Evolutionary conservation across 1,284 basidiomycete species (phyloP).

Genomic region (Athelia sp.): DNA sequence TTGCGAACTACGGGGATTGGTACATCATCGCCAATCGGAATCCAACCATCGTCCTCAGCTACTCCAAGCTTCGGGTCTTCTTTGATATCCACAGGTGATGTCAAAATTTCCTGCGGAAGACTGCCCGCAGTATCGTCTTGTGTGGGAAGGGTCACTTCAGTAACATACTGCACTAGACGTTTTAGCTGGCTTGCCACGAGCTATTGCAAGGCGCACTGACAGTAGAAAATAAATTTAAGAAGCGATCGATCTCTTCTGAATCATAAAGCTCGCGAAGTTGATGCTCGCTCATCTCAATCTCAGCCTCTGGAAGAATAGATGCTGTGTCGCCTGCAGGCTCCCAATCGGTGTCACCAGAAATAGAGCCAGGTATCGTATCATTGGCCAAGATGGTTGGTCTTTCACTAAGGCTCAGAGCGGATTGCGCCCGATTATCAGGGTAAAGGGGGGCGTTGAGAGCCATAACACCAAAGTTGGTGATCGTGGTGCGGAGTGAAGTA

Average conservation of each 20-base stretch:
- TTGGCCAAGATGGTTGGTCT: too few relatives aligned
- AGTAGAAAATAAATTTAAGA: conserved; percentile 49
- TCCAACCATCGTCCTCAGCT: not conserved
- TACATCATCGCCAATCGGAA: not conserved
- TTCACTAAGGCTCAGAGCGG: too few relatives aligned
- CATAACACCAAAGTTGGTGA: not conserved
- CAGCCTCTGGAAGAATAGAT: conserved; percentile 3
- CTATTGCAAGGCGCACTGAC: conserved; percentile 31
- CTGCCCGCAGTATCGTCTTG: conserved; percentile 3
- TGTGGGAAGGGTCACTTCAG: conserved; percentile 42
- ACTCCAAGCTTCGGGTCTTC: not conserved
- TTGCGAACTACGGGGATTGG: conserved; percentile 1
- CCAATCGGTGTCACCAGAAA: conserved; percentile 8
- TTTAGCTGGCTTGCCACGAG: conserved; percentile 1
- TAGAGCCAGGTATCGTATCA: conserved; percentile 2
- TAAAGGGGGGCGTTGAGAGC: not conserved
- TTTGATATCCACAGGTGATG: not conserved
- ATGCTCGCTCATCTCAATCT: conserved; percentile 26
- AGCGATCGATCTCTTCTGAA: conserved; percentile 57
- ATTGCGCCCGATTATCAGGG: not conserved
- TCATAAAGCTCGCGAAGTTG: conserved; percentile 55
- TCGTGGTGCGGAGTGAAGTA: too few relatives aligned
- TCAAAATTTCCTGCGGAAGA: not conserved
- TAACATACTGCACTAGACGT: conserved; percentile 42
- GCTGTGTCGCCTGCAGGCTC: not conserved